These are phyloP conservation scores for Lecanicillium sp. DNA, from an alignment of 2,329 filamentous ascomycete genomes.

Conservation along the genomic window DNA sequence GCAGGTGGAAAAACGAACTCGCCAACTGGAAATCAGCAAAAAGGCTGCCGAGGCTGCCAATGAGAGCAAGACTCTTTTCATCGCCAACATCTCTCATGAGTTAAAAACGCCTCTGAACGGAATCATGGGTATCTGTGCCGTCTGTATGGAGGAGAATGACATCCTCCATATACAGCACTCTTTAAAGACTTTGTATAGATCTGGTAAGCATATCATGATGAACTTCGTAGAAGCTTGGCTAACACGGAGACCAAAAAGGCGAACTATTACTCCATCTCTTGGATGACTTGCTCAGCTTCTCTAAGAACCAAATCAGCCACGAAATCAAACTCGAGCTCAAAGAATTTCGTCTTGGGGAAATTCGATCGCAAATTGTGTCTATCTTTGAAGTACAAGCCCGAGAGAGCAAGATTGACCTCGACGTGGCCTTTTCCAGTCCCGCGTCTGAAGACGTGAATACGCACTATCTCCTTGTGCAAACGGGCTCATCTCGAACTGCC, in stretches of 20 bases:
- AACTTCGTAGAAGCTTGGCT: background rate
- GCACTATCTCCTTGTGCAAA: background rate
- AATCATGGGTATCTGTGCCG: conserved; percentile 87
- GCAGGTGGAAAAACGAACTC: conserved; percentile 75
- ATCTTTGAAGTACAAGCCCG: conserved; percentile 89
- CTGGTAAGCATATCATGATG: conserved; percentile 36
- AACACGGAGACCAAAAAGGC: conserved; percentile 23
- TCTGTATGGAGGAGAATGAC: conserved; percentile 89
- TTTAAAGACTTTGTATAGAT: conserved; percentile 83
- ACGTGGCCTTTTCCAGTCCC: conserved; percentile 58
- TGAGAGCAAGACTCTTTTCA: conserved; percentile 94
- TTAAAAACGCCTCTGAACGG: conserved; percentile 93
- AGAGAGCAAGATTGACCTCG: conserved; percentile 69
- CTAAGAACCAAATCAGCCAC: conserved; percentile 89
- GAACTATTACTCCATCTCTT: conserved; percentile 80
- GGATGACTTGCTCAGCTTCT: conserved; percentile 86
- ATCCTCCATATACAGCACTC: conserved; percentile 72
- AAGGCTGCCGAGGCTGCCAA: conserved; percentile 92
- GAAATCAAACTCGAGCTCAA: conserved; percentile 75
- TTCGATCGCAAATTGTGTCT: conserved; percentile 72
- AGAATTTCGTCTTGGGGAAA: conserved; percentile 79
- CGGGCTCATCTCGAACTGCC: background rate
- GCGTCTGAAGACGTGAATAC: conserved; percentile 14
- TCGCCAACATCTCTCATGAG: conserved; percentile 85
- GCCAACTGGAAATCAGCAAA: conserved; percentile 81